Base-by-base conservation (phyloP, 2,329 filamentous ascomycete genomes). In the Talaromyces sp. region DNA sequence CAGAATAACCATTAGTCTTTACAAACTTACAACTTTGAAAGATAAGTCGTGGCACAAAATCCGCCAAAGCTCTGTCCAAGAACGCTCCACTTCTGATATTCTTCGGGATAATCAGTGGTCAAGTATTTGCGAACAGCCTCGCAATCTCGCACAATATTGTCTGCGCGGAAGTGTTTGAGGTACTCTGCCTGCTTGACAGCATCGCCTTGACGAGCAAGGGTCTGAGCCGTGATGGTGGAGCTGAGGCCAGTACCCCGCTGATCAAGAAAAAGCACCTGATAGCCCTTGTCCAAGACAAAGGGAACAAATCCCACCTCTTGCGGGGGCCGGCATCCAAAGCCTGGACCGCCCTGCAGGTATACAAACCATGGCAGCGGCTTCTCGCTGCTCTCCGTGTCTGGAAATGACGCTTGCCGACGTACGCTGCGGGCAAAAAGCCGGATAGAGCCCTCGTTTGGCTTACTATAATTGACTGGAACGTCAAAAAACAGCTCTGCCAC, bases 41-140 rank as follows among this genome's bases (percentile, higher is more conserved):
- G 83, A 73, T 97, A 98, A 8, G 89, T 93, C 35, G 91, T 80
- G 54, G 82, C 83, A 70, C 92, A 90, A 74, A 96, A 97, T 0
- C 93, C 93, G 43, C 93, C 93, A 73, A 96, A 98, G 17, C 89
- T 93, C 77, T 97, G 93, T 9, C 93, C 93, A 64, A 96, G 88
- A 31, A 95, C 83, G 61, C 87, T 89, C 93, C 93, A 97, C 71
- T 88, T 87, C 72, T 86, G 84, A 71, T 89, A 86, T 54, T 88
- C 84, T 24, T 83, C 79, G 0, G 89, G 86, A 67, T 86, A 89
- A 56, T 87, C 85, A 5, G 81, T 78, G 0, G 89, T 95, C 58
- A 98, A 79, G 43, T 83, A 88, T 67, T 86, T 84, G 5, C 93
- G 85, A 32, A 98, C 86, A 4, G 93, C 91, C 72, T 98, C 93